Evolutionary conservation across 495 filamentous ascomycete species (phyloP).

Genomic region (Xylaria grammica): DNA sequence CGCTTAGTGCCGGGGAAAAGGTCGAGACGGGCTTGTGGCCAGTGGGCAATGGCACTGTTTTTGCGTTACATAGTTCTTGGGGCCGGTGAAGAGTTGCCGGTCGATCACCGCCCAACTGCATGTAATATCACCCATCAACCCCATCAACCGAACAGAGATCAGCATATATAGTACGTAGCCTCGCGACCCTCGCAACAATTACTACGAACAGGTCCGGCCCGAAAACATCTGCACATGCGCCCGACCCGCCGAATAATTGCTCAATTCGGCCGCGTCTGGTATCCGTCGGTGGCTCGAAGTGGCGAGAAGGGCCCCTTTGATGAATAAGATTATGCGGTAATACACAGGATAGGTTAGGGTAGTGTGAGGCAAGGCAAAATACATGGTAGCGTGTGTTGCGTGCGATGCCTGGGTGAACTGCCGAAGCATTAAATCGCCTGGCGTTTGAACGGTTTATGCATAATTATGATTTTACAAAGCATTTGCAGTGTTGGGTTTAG

Average conservation of each 20-base stretch:
- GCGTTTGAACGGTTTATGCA: background rate
- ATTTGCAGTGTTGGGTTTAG: conserved; percentile 1
- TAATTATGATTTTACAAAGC: background rate
- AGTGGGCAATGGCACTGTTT: background rate
- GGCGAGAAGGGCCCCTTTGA: no score
- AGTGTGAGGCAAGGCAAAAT: no score
- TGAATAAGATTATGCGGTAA: no score
- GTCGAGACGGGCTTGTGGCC: background rate
- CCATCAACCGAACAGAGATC: background rate
- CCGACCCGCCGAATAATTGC: background rate
- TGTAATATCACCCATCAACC: background rate
- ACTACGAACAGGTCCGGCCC: conserved; percentile 8
- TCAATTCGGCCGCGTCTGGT: background rate
- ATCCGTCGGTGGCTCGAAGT: no score
- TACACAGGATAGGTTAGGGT: no score
- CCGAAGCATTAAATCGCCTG: no score
- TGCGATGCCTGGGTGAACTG: no score
- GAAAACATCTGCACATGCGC: background rate
- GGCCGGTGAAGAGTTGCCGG: background rate
- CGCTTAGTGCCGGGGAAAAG: conserved; percentile 4
- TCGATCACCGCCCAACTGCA: conserved; percentile 12
- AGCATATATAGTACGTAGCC: background rate
- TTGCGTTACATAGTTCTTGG: background rate
- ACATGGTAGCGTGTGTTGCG: no score
- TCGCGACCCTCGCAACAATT: background rate